A percentile compares a stretch with the other conserved stretches of the same genome.
Evolutionary conservation across 495 filamentous ascomycete species (phyloP).

Genomic region (Lophiostoma macrostomum): DNA sequence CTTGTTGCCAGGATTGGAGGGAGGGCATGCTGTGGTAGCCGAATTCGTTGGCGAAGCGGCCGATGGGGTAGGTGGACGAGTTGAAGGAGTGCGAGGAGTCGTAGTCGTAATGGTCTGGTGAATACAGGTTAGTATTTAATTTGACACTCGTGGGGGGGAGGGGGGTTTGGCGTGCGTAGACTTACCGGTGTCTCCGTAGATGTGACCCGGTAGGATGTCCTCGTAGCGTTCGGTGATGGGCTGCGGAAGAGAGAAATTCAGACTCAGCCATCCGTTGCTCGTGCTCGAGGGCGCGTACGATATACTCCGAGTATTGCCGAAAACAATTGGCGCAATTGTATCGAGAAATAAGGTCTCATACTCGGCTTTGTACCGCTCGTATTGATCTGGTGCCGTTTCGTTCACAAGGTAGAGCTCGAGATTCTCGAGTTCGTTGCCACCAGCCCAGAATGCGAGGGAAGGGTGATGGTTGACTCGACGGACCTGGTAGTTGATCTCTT

Average conservation of each 20-base stretch:
- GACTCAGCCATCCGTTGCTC: conserved; percentile 57
- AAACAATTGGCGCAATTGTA: conserved; percentile 59
- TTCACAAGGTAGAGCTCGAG: conserved; percentile 52
- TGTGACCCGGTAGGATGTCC: conserved; percentile 53
- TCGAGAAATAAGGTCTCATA: conserved; percentile 64
- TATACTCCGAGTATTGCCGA: conserved; percentile 62
- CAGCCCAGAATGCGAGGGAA: conserved; percentile 65
- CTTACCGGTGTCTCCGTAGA: conserved; percentile 60
- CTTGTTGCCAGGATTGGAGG: conserved; percentile 59
- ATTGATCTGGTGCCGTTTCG: conserved; percentile 45
- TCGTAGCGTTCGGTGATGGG: conserved; percentile 62
- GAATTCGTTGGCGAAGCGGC: conserved; percentile 66
- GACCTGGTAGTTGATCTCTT: conserved; percentile 61
- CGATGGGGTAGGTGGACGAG: conserved; percentile 54
- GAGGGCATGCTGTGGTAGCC: conserved; percentile 67
- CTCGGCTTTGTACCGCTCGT: conserved; percentile 50
- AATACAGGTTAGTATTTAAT: no score
- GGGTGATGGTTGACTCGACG: conserved; percentile 65
- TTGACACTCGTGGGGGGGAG: no score
- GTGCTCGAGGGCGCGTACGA: conserved; percentile 67
- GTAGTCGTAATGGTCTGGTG: conserved; percentile 65
- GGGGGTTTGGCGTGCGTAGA: no score
- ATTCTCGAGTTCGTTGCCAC: conserved; percentile 64
- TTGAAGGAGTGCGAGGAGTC: conserved; percentile 56
- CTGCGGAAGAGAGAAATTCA: conserved; percentile 56